Evolutionary conservation across 2,329 filamentous ascomycete genomes (phyloP).

Genomic region (Graphiopsis chlorocephala): DNA sequence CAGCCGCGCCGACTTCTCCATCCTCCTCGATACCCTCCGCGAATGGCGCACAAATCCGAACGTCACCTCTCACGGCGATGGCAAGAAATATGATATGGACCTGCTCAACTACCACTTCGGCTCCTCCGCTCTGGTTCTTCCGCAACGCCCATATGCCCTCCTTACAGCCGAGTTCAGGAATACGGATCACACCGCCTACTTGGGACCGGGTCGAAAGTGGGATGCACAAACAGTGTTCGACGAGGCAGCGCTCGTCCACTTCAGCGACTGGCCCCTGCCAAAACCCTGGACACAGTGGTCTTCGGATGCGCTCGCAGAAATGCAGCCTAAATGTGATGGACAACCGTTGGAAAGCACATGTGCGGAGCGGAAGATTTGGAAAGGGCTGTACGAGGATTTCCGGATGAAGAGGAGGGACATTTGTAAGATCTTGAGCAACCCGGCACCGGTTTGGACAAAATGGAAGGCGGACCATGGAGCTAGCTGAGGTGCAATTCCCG

Average conservation of each 20-base stretch:
- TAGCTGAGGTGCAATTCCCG: neutral
- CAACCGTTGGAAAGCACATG: slow-evolving; percentile 20
- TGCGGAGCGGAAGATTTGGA: slow-evolving; percentile 44
- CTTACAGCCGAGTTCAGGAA: slow-evolving; percentile 60
- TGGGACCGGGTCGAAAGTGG: slow-evolving; percentile 50
- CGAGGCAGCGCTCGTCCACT: slow-evolving; percentile 65
- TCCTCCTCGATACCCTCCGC: slow-evolving; percentile 37
- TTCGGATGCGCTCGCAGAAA: slow-evolving; percentile 39
- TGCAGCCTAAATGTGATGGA: slow-evolving; percentile 44
- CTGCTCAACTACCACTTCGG: slow-evolving; percentile 60
- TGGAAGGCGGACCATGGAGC: slow-evolving; percentile 14
- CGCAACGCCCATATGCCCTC: slow-evolving; percentile 60
- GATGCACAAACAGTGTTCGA: slow-evolving; percentile 54
- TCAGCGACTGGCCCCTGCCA: slow-evolving; percentile 67
- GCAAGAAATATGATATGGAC: slow-evolving; percentile 56
- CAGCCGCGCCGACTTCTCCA: slow-evolving; percentile 50
- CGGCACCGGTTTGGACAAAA: slow-evolving; percentile 22
- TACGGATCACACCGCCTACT: slow-evolving; percentile 48
- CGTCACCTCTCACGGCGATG: slow-evolving; percentile 19
- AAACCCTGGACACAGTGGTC: slow-evolving; percentile 59
- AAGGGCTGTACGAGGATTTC: slow-evolving; percentile 46
- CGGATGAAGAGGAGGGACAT: slow-evolving; percentile 40
- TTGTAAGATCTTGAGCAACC: slow-evolving; percentile 29
- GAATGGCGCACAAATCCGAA: slow-evolving; percentile 44
- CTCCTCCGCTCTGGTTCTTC: slow-evolving; percentile 57